Percentiles rank a stretch among this genome's conserved stretches.
These are phyloP conservation scores for Alloascoidea africana DNA, from an alignment of 805 yeast genomes.

Conservation along the genomic window DNA sequence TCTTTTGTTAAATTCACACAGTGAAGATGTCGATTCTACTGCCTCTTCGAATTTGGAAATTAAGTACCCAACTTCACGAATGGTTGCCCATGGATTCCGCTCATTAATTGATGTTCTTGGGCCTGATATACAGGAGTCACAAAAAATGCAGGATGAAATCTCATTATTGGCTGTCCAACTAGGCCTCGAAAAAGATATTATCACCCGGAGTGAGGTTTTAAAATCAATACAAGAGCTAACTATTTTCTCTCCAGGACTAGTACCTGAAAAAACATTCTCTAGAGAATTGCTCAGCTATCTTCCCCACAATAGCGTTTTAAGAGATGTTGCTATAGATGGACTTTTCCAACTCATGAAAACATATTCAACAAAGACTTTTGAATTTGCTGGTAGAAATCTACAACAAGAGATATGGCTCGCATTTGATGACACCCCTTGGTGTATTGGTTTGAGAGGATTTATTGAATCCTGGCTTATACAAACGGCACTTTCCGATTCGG, in stretches of 20 bases:
- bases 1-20: constrained; percentile 32
- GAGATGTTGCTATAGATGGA: constrained; percentile 34
- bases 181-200: too few species aligned
- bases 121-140: constrained; percentile 27
- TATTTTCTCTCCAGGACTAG: constrained; percentile 26
- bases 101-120: constrained; percentile 37
- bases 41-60: constrained; percentile 34
- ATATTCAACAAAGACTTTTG: constrained; percentile 26
- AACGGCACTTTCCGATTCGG: constrained; percentile 23
- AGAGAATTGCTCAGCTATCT: constrained; percentile 8
- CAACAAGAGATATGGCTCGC: constrained; percentile 49
- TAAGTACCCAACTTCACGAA: constrained; percentile 27
- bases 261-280: constrained; percentile 18
- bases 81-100: constrained; percentile 27
- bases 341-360: constrained; percentile 42
- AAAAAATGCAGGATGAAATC: constrained; percentile 13
- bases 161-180: constrained; percentile 10
- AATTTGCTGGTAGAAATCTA: constrained; percentile 22
- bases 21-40: constrained; percentile 25
- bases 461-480: constrained; percentile 48
- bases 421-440: constrained; percentile 28
- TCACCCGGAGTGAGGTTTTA: constrained; percentile 20
- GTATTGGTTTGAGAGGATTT: constrained; percentile 27
- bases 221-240: constrained; percentile 28
- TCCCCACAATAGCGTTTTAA: constrained; percentile 8